phyloP scores from a whole-genome alignment of 495 filamentous ascomycete genomes.

The Astrothelium subdiscretum region DNA sequence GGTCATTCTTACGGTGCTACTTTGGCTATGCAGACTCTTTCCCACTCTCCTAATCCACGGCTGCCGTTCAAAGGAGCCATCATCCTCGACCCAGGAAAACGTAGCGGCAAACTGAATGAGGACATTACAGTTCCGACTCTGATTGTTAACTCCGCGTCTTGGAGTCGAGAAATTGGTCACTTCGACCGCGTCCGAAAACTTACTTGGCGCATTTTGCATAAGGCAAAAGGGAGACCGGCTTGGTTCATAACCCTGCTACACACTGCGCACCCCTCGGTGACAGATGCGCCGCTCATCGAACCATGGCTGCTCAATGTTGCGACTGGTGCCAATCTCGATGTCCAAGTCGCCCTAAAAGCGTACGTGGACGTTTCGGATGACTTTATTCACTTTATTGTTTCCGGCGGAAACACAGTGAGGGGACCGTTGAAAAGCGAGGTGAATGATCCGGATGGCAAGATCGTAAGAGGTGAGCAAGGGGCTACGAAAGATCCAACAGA shows the following conservation, averaged over 20 bases:
- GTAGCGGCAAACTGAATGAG: conserved; percentile 38
- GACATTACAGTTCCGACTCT: conserved; percentile 39
- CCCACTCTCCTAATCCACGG: conserved; percentile 10
- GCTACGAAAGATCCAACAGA: not conserved
- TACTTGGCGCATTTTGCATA: conserved; percentile 15
- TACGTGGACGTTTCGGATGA: conserved; percentile 15
- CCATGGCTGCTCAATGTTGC: conserved; percentile 37
- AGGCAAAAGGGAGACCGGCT: conserved; percentile 12
- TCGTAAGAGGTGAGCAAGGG: not conserved
- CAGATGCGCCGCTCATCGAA: conserved; percentile 42
- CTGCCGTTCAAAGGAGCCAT: conserved; percentile 34
- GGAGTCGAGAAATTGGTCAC: conserved; percentile 37
- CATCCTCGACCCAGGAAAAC: conserved; percentile 42
- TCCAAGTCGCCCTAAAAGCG: conserved; percentile 11
- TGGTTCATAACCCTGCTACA: conserved; percentile 44
- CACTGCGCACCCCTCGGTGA: conserved; percentile 41
- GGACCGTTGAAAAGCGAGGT: not conserved
- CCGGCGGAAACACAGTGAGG: not conserved
- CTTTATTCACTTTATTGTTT: conserved; percentile 11
- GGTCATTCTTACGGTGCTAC: conserved; percentile 47
- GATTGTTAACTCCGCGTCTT: conserved; percentile 40
- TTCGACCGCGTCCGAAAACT: conserved; percentile 40
- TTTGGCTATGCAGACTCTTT: conserved; percentile 37
- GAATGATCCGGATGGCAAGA: not conserved
- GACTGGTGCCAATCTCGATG: conserved; percentile 33